These are phyloP conservation scores for Lablab purpureus DNA, from an alignment of 306 rosid species.

Conservation along the genomic window DNA sequence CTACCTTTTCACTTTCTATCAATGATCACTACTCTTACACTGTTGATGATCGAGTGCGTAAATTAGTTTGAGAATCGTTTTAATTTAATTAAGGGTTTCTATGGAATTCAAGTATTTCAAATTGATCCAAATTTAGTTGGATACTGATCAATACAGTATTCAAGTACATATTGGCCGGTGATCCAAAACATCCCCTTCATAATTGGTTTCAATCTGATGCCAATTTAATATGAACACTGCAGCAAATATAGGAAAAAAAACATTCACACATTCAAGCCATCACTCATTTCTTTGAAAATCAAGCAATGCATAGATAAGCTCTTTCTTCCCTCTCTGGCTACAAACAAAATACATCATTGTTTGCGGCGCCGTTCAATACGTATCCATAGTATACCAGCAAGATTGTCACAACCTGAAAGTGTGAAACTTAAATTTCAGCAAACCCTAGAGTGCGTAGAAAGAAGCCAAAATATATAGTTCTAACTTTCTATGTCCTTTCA, in stretches of 20 bases:
- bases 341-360: neutral
- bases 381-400: conserved; percentile 4
- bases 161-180: neutral
- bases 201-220: neutral
- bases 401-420: conserved; percentile 15
- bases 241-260: neutral
- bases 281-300: neutral
- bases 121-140: neutral
- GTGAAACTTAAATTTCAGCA: neutral
- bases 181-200: neutral
- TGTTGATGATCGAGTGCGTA: neutral
- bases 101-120: neutral
- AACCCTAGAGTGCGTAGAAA: conserved; percentile 39
- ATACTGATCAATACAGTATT: neutral
- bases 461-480: neutral
- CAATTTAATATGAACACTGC: conserved; percentile 13
- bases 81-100: neutral
- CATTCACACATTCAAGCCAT: conserved; percentile 11
- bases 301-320: neutral
- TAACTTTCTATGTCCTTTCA: neutral
- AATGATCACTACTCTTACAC: conserved; percentile 3
- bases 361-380: neutral
- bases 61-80: neutral
- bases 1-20: neutral
- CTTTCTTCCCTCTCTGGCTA: neutral